Evolutionary conservation across 2,329 filamentous ascomycete genomes (phyloP).

Genomic region (Curvularia verruculosa): DNA sequence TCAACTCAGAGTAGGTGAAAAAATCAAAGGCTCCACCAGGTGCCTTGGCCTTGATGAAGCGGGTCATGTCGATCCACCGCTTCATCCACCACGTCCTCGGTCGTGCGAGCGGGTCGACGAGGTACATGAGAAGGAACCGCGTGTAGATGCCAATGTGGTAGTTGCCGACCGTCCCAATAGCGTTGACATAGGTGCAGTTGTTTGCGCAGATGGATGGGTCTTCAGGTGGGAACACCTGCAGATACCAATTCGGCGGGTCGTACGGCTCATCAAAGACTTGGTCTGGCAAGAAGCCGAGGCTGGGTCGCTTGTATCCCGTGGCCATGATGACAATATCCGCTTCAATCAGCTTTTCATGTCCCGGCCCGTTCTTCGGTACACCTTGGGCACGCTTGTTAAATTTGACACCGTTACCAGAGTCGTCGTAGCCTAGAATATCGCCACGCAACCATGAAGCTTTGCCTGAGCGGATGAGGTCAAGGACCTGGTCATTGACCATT

Average conservation of each 20-base stretch:
- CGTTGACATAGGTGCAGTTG: conserved; percentile 82
- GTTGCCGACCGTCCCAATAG: conserved; percentile 82
- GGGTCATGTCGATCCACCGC: conserved; percentile 85
- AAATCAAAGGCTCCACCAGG: conserved; percentile 81
- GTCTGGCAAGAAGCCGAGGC: conserved; percentile 73
- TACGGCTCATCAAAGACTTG: conserved; percentile 77
- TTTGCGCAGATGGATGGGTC: conserved; percentile 78
- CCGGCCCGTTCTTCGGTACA: conserved; percentile 77
- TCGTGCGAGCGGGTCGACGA: conserved; percentile 76
- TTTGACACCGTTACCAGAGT: conserved; percentile 67
- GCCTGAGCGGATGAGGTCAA: conserved; percentile 74
- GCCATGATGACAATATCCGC: conserved; percentile 83
- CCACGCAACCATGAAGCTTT: conserved; percentile 80
- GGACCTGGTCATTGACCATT: conserved; percentile 84
- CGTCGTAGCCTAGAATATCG: conserved; percentile 72
- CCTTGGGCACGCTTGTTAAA: conserved; percentile 76
- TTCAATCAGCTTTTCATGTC: conserved; percentile 67
- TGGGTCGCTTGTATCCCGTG: conserved; percentile 78
- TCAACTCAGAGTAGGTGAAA: conserved; percentile 82
- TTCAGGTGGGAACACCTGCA: conserved; percentile 80
- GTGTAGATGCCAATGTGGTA: conserved; percentile 93
- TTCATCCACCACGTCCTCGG: conserved; percentile 78
- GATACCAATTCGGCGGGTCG: conserved; percentile 82
- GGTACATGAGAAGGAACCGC: conserved; percentile 82
- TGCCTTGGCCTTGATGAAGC: conserved; percentile 69